Conservation (phyloP, 2,329 filamentous ascomycete genomes). For the Aspergillus latus region DNA sequence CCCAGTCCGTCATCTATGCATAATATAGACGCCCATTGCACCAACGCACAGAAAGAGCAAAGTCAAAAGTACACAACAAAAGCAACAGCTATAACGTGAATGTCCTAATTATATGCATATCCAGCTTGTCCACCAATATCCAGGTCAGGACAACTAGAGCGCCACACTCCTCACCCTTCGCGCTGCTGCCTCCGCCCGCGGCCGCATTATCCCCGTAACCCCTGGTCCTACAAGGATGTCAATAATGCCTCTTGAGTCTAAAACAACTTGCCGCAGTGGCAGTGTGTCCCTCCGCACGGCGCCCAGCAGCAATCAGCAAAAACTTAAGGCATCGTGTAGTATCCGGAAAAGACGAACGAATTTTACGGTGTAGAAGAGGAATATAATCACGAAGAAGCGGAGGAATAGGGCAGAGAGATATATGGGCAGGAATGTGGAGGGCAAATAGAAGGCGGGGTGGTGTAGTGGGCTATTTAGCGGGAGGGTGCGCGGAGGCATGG, state of each 20-base stretch:
- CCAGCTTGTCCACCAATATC: neutral
- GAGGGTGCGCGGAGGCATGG: constrained; percentile 55
- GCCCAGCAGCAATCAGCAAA: constrained; percentile 59
- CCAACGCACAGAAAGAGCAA: too few species aligned
- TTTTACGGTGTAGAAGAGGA: too few species aligned
- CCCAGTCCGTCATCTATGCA: too few species aligned
- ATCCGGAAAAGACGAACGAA: constrained; percentile 52
- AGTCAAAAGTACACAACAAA: too few species aligned
- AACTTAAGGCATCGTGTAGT: constrained; percentile 59
- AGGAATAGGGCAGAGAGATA: too few species aligned
- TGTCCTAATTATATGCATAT: too few species aligned
- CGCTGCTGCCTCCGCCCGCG: constrained; percentile 43
- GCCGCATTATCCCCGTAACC: constrained; percentile 45
- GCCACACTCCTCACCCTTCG: neutral
- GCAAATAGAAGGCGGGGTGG: too few species aligned
- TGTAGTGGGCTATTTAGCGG: constrained; percentile 40
- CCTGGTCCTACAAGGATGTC: constrained; percentile 47
- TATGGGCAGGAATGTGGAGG: too few species aligned
- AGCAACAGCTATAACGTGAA: too few species aligned
- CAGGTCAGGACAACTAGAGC: neutral
- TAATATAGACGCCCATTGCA: too few species aligned
- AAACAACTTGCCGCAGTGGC: constrained; percentile 49
- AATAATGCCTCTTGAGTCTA: constrained; percentile 45
- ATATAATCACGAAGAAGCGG: too few species aligned
- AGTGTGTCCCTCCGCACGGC: constrained; percentile 57